Conservation (phyloP, 2,329 filamentous ascomycete genomes). For the Fusarium musae region DNA sequence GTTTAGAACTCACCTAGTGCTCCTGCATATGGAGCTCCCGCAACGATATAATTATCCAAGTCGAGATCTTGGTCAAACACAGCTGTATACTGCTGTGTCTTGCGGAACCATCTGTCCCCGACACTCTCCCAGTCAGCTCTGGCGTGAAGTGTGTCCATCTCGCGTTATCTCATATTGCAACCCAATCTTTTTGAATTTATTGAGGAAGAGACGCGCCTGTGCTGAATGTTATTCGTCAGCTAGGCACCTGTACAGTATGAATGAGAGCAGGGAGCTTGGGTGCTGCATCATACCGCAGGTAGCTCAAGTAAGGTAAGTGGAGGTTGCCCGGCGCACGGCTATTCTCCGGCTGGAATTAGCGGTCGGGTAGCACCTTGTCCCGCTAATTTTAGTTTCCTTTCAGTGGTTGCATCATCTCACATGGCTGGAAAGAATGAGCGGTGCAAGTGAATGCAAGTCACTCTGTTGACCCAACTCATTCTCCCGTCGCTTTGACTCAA, state of each 20-base stretch:
- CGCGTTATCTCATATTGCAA: constrained; percentile 48
- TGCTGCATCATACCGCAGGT: constrained; percentile 23
- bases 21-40: constrained; percentile 91
- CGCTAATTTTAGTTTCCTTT: constrained; percentile 17
- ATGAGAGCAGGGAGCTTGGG: constrained; percentile 18
- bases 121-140: constrained; percentile 95
- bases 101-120: constrained; percentile 94
- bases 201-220: background rate
- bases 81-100: constrained; percentile 90
- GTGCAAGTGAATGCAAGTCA: constrained; percentile 21
- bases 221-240: constrained; percentile 20
- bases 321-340: constrained; percentile 39
- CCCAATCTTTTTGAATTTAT: background rate
- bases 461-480: constrained; percentile 1
- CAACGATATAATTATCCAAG: constrained; percentile 92
- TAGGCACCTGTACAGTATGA: constrained; percentile 21
- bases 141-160: constrained; percentile 70
- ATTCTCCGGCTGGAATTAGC: constrained; percentile 48
- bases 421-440: constrained; percentile 31
- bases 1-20: constrained; percentile 77
- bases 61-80: constrained; percentile 94
- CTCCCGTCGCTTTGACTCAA: constrained; percentile 2
- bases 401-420: constrained; percentile 44
- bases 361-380: constrained; percentile 26
- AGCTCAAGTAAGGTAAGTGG: constrained; percentile 20